These are phyloP conservation scores for Sclerotiophoma versabilis DNA, from an alignment of 2,329 filamentous ascomycete species.

Conservation along the genomic window DNA sequence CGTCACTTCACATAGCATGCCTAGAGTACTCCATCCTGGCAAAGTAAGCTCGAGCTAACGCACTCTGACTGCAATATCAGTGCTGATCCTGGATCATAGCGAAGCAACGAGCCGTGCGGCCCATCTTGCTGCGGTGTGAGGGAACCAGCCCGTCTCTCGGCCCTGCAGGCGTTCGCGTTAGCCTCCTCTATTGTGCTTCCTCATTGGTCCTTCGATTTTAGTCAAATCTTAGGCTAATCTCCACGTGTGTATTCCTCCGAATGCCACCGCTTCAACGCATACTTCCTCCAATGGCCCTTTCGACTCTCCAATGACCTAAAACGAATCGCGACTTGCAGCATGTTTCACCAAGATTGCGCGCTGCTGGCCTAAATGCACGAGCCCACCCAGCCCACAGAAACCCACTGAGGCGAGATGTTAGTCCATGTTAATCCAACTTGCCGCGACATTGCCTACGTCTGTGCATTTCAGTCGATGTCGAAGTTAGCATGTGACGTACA, in stretches of 20 bases:
- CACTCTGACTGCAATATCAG: constrained; percentile 3
- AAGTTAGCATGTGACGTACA: too few species aligned
- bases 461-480: too few species aligned
- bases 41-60: background rate
- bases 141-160: constrained; percentile 1
- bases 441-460: too few species aligned
- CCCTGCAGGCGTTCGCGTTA: constrained; percentile 5
- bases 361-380: constrained; percentile 1
- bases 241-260: constrained; percentile 5
- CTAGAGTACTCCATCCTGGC: background rate
- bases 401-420: too few species aligned
- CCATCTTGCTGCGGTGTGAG: background rate
- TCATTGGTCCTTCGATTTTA: background rate
- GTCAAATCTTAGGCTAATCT: background rate
- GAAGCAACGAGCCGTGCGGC: background rate
- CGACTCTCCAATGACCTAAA: too few species aligned
- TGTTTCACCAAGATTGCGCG: background rate
- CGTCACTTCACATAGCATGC: background rate
- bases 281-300: too few species aligned
- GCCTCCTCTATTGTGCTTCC: background rate
- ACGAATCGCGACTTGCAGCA: background rate
- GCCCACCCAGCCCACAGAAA: too few species aligned
- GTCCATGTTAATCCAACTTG: too few species aligned
- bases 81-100: constrained; percentile 5
- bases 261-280: background rate